Evolutionary conservation across 2,329 filamentous ascomycete genomes (phyloP).

Genomic region (Arthrobotrys entomopaga): DNA sequence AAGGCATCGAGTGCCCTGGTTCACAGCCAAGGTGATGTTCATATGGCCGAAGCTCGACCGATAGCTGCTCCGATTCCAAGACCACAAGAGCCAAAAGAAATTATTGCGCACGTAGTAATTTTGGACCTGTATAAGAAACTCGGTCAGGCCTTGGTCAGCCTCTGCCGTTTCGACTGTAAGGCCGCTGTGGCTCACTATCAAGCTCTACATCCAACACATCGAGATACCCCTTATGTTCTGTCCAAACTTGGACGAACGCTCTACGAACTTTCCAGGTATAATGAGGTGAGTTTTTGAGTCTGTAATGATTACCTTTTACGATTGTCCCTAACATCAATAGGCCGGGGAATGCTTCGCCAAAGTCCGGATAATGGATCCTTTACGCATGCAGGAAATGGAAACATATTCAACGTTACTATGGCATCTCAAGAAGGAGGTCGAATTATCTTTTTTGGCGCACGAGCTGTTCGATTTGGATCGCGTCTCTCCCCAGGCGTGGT

Average conservation of each 20-base stretch:
- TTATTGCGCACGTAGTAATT: slow-evolving; percentile 79
- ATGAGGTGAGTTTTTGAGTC: slow-evolving; percentile 65
- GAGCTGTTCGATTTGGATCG: slow-evolving; percentile 87
- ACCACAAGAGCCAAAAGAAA: slow-evolving; percentile 73
- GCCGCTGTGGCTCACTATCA: slow-evolving; percentile 80
- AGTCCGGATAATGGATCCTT: slow-evolving; percentile 81
- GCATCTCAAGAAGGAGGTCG: slow-evolving; percentile 92
- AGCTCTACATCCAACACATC: slow-evolving; percentile 76
- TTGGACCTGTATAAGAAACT: slow-evolving; percentile 84
- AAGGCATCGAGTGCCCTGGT: slow-evolving; percentile 51
- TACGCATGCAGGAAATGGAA: slow-evolving; percentile 92
- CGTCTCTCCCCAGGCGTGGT: slow-evolving; percentile 94
- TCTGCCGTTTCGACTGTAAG: slow-evolving; percentile 80
- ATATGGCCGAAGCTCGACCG: slow-evolving; percentile 56
- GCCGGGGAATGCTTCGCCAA: slow-evolving; percentile 86
- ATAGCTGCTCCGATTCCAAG: slow-evolving; percentile 60
- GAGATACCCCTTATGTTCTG: slow-evolving; percentile 92
- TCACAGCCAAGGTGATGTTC: slow-evolving; percentile 52
- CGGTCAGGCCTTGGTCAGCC: slow-evolving; percentile 79
- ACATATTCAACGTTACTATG: slow-evolving; percentile 99
- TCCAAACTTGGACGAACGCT: slow-evolving; percentile 89
- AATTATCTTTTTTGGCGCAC: slow-evolving; percentile 90
- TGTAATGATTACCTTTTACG: too few species aligned
- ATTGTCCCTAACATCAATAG: slow-evolving; percentile 54
- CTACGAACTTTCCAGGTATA: slow-evolving; percentile 88